Evolutionary conservation across 2,329 filamentous ascomycete species (phyloP), one percentile per base, ranked within the genome.

Genomic region (Neonectria sp.): DNA sequence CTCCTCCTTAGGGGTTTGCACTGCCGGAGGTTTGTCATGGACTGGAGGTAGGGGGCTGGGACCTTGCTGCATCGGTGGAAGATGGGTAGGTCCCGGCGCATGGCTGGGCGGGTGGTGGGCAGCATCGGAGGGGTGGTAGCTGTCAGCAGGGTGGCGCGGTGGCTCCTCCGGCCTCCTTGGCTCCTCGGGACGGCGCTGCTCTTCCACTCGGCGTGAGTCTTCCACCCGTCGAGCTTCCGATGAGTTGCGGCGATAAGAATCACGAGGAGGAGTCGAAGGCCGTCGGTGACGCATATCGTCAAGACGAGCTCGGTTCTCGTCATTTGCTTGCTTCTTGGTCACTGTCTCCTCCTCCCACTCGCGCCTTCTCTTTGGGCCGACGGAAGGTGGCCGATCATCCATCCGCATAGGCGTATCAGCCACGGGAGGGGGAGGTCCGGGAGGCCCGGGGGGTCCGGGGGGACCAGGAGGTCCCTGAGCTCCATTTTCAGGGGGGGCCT

Each of bases 291-390:
- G 90, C 77, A 94, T 89, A 75, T 98, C 95, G 45, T 97, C 95
- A 72, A 98, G 86, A 61, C 94, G 93, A 65, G 93, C 93, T 49
- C 95, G 91, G 71, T 89, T 94, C 80, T 98, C 95, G 6, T 98
- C 95, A 45, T 91, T 97, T 11, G 93, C 92, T 68, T 93, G 90
- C 84, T 98, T 98, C 85, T 98, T 97, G 51, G 87, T 86, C 4
- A 90, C 83, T 25, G 89, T 84, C 40, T 97, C 94, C 40, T 95
- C 92, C 73, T 98, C 96, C 95, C 96, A 98, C 77, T 98, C 96
- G 55, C 95, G 91, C 79, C 91, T 88, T 65, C 96, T 90, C 86
- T 99, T 99, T 64, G 92, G 90, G 4, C 89, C 89, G 12, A 93
- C 92, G 43, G 94, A 97, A 1, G 92, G 82, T 21, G 95, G 93